A percentile compares a stretch with the other conserved stretches of the same genome.
phyloP scores from a whole-genome alignment of 2,329 filamentous ascomycete species.

The Pyrenophora teres region DNA sequence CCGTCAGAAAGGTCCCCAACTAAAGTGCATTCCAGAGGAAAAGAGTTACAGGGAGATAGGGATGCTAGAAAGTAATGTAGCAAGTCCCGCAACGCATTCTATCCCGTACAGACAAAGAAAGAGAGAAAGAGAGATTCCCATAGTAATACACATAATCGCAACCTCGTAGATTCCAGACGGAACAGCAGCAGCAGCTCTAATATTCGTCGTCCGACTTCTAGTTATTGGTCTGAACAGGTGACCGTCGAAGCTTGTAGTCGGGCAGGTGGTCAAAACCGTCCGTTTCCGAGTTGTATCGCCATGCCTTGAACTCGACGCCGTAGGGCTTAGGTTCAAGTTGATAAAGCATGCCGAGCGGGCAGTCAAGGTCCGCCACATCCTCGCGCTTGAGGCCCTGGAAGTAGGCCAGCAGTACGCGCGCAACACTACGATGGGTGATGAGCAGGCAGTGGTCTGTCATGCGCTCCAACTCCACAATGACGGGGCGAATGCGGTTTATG shows the following conservation, averaged over 20 bases:
- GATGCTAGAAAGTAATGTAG: not conserved
- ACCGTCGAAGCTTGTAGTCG: conserved; percentile 76
- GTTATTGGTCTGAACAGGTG: conserved; percentile 35
- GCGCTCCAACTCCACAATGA: conserved; percentile 95
- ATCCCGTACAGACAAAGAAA: not conserved
- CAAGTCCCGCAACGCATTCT: not conserved
- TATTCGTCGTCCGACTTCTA: conserved; percentile 3
- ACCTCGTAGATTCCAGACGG: not conserved
- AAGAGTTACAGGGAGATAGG: not conserved
- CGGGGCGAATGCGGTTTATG: conserved; percentile 90
- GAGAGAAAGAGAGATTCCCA: not conserved
- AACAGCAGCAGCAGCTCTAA: not conserved
- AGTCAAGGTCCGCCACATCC: conserved; percentile 91
- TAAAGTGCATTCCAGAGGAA: not conserved
- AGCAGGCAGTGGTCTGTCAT: conserved; percentile 95
- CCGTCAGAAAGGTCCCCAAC: not conserved
- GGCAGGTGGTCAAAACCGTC: conserved; percentile 85
- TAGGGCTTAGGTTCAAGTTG: conserved; percentile 97
- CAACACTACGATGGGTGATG: conserved; percentile 89
- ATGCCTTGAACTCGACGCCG: conserved; percentile 95
- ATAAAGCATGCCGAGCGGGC: conserved; percentile 91
- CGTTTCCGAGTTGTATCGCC: conserved; percentile 78
- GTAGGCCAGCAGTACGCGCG: conserved; percentile 90
- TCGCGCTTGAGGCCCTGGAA: conserved; percentile 91
- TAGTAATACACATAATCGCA: conserved; percentile 9